These are phyloP conservation scores for Hygrocybe coccinea DNA, from an alignment of 768 basidiomycete species.

Conservation along the genomic window DNA sequence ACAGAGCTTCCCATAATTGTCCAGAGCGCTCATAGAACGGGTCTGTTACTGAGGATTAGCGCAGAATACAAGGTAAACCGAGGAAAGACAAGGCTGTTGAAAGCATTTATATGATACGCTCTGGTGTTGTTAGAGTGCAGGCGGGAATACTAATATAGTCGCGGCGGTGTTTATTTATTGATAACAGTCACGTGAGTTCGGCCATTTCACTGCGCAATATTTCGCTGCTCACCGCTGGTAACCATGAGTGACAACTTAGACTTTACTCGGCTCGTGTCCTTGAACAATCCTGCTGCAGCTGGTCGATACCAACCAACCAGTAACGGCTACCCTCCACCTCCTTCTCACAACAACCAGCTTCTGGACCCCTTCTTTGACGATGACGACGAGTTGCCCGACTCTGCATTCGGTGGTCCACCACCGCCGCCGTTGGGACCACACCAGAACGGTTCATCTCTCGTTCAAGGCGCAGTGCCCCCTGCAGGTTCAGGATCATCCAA, in stretches of 20 bases:
- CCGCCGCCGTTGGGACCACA: conserved; percentile 44
- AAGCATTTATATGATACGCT: too few species aligned
- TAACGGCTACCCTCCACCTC: conserved; percentile 57
- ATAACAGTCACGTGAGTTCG: too few species aligned
- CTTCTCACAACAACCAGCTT: conserved; percentile 1
- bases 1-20: too few species aligned
- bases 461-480: conserved; percentile 54
- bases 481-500: conserved; percentile 54
- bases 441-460: conserved; percentile 55
- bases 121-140: too few species aligned
- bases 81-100: too few species aligned
- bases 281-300: conserved; percentile 32
- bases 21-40: too few species aligned
- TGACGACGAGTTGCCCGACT: conserved; percentile 68
- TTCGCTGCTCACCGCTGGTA: not conserved
- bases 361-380: conserved; percentile 90
- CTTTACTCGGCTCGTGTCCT: conserved; percentile 3
- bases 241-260: conserved; percentile 1
- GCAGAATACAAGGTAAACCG: too few species aligned
- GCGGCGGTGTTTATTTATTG: too few species aligned
- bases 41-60: too few species aligned
- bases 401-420: conserved; percentile 52
- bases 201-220: too few species aligned
- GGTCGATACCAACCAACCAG: conserved; percentile 48
- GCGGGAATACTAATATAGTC: too few species aligned